Evolutionary conservation across 1,284 basidiomycete genomes (phyloP).

Genomic region (Mycena citricolor): DNA sequence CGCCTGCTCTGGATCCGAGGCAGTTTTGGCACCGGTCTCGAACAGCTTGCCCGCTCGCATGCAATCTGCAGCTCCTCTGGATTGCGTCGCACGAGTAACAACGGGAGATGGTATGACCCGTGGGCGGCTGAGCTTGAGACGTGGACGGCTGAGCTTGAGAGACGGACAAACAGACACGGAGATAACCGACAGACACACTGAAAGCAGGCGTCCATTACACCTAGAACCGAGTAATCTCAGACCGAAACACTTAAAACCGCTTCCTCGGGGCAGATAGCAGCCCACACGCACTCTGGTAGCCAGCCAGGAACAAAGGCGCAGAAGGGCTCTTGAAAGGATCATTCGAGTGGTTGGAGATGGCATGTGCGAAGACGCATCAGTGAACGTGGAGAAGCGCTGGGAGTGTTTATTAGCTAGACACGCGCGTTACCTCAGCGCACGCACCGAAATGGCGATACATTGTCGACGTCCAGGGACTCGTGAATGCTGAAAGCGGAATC

Average conservation of each 20-base stretch:
- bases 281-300: conserved; percentile 58
- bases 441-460: conserved; percentile 66
- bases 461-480: conserved; percentile 62
- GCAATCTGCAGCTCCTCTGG: conserved; percentile 63
- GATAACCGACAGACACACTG: conserved; percentile 49
- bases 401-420: too few relatives aligned
- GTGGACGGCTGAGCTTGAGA: too few relatives aligned
- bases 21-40: conserved; percentile 53
- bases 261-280: conserved; percentile 47
- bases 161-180: conserved; percentile 2
- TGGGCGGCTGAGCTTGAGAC: background rate
- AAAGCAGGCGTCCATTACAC: conserved; percentile 68
- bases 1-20: too few relatives aligned
- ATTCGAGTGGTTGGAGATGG: conserved; percentile 49
- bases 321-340: conserved; percentile 62
- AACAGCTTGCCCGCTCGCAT: conserved; percentile 60
- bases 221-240: conserved; percentile 60
- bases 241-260: conserved; percentile 54
- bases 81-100: conserved; percentile 60
- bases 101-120: conserved; percentile 69
- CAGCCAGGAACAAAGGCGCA: conserved; percentile 62
- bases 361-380: conserved; percentile 65
- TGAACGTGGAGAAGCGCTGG: conserved; percentile 64
- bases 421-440: conserved; percentile 4
- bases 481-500: conserved; percentile 43